Base-by-base conservation (phyloP, 2,329 filamentous ascomycete species). In the Rasamsonia emersonii region DNA sequence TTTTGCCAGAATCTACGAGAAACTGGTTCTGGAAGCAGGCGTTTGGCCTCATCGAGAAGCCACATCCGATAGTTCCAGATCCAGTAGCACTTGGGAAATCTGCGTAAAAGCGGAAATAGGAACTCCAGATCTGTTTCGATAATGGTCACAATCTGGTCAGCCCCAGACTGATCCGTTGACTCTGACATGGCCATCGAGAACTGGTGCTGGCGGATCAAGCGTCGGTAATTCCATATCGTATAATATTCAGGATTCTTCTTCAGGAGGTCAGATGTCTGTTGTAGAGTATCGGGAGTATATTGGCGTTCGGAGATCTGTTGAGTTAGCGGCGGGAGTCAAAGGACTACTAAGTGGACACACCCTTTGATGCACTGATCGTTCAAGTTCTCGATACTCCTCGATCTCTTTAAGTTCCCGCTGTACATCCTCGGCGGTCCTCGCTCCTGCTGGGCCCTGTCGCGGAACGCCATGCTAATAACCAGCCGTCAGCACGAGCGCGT, bases 41-140 rank as follows among this genome's bases (percentile, higher is more conserved):
- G 54, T 28, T 81, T 82, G 19, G 79, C 78, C 54, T 85, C 75
- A 33, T 79, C 67, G 9, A 98, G 67, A 3, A 89, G 66, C 88
- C 91, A 98, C 27, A 81, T 62, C 17, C 91, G 79, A 59, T 95
- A 89, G 47, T 94, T 93, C 91, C 91, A 98, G 50, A 98, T 89
- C 89, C 91, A 96, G 65, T 98, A 98, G 68, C 91, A 96, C 58
- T 98, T 98, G 5, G 91, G 91, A 44, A 77, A 89, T 44, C 86
- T 77, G 42, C 84, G 72, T 30, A 98, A 73, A 13, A 98, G 71
- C 1, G 85, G 84, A 24, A 95, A 75, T 19, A 89, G 79, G 51
- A 95, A 94, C 28, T 66, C 64, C 19, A 98, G 68, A 54, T 98
- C 91, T 34, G 73, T 67, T 28, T 74, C 71, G 39, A 96, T 70